Evolutionary conservation across 139 green algal species (phyloP).

Genomic region (Coccomyxa sp.): DNA sequence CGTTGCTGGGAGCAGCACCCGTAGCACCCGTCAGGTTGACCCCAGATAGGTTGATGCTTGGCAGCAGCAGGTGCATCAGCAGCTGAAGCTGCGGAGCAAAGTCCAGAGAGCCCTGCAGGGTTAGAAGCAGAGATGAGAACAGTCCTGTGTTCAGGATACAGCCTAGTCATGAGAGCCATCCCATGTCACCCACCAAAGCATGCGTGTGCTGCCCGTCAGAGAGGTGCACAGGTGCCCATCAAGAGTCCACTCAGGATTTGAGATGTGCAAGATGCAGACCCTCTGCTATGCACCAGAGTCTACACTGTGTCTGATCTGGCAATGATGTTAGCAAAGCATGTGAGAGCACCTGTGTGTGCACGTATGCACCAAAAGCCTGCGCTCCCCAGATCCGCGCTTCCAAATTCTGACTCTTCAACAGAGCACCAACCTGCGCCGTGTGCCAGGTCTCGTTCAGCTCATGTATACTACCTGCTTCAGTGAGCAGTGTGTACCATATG

Average conservation of each 20-base stretch:
- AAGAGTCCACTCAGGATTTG: neutral
- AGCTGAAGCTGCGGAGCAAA: slow-evolving; percentile 34
- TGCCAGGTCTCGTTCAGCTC: neutral
- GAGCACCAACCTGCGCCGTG: neutral
- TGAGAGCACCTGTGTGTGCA: neutral
- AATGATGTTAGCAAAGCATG: too few species aligned
- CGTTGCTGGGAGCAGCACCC: neutral
- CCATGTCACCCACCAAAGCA: neutral
- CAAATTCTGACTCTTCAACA: neutral
- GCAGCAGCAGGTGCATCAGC: slow-evolving; percentile 36
- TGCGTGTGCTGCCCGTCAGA: neutral
- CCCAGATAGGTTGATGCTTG: slow-evolving; percentile 1
- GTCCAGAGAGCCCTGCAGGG: slow-evolving; percentile 31
- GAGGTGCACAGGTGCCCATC: neutral
- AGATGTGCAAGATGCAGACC: slow-evolving; percentile 12
- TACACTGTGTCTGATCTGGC: too few species aligned
- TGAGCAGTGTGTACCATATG: too few species aligned
- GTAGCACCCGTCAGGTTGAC: neutral
- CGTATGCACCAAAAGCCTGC: neutral
- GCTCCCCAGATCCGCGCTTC: neutral
- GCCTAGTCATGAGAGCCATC: neutral
- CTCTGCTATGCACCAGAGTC: neutral
- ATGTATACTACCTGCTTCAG: neutral
- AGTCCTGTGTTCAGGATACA: neutral
- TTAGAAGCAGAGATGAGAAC: neutral